Base-by-base conservation (phyloP, 2,329 filamentous ascomycete genomes). In the Monilinia fructicola region DNA sequence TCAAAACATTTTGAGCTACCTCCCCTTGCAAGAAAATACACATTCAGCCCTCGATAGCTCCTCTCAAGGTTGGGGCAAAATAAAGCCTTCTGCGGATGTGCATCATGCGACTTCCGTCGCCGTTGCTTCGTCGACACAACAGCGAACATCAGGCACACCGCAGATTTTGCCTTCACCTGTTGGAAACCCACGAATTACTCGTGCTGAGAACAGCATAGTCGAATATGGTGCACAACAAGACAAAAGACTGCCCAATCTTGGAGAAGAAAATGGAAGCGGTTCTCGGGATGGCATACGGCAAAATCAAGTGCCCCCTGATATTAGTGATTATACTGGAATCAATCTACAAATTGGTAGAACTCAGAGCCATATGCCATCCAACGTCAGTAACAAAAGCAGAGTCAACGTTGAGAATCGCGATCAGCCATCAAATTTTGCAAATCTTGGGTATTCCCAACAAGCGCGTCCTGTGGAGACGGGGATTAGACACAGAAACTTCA, bases 151-250 rank as follows among this genome's bases (percentile, higher is more conserved):
- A 31, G 48, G 44, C 21, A 60, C 31, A 28, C 35, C 28, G 21
- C 44, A 50, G 35, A 60, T 23, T n/a, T 44, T 12, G 9, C 9
- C n/a, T 11, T 26, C 58, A 18, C 16, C 35, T 23, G 28, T 44
- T 18, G 58, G 26, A 60, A 26, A 50, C 9, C 18, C 42, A 28
- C n/a, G 18, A 21, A 26, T 26, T 5, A 7, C 58, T 38, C 28
- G 58, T 4, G 50, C 12, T n/a, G 58, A 60, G 11, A 18, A 48
- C n/a, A 26, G 28, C 18, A 59, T 6, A 4, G 46, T 38, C 12
- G 28, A 50, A n/a, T n/a, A 60, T 48, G 44, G n/a, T 23, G 38
- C n/a, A n/a, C 44, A 60, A 50, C 12, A 50, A 38, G 38, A n/a
- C 16, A 18, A 35, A 50, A 21, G 21, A 7, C 38, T 31, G n/a